Evolutionary conservation across 108 stramenopile genomes (phyloP).

Genomic region (Skeletonema grethae): DNA sequence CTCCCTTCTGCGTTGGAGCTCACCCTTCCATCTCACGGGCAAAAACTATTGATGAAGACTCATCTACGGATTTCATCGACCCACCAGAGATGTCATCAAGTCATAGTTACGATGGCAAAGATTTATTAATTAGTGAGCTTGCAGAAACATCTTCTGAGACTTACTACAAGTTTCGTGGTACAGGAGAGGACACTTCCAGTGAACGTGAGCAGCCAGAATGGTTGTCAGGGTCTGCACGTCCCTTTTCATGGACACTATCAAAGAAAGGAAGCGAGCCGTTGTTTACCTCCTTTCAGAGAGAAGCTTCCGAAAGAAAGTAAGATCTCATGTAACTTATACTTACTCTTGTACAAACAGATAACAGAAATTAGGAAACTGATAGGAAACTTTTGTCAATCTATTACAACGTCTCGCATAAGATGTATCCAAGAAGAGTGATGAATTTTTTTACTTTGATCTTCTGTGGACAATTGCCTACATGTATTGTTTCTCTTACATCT

Average conservation of each 20-base stretch:
- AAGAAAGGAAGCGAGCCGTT: background rate
- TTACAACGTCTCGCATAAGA: too few relatives aligned
- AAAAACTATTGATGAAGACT: background rate
- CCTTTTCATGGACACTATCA: background rate
- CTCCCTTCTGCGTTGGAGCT: background rate
- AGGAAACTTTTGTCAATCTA: too few relatives aligned
- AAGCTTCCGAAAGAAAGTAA: background rate
- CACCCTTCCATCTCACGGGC: slow-evolving; percentile 1
- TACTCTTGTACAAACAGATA: background rate
- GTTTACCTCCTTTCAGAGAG: background rate
- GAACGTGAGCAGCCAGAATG: background rate
- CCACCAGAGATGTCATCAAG: slow-evolving; percentile 6
- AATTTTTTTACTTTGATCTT: too few relatives aligned
- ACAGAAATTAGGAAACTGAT: background rate
- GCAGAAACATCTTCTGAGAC: background rate
- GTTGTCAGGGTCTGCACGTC: background rate
- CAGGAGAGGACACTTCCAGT: background rate
- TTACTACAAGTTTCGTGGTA: background rate
- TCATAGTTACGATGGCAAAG: background rate
- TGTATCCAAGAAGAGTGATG: too few relatives aligned
- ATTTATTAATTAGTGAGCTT: background rate
- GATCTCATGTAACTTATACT: background rate
- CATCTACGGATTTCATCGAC: background rate
- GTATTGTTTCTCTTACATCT: too few relatives aligned
- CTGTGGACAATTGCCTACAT: too few relatives aligned